phyloP scores from a whole-genome alignment of 805 yeast genomes.

The Tetrapisispora arboricola region DNA sequence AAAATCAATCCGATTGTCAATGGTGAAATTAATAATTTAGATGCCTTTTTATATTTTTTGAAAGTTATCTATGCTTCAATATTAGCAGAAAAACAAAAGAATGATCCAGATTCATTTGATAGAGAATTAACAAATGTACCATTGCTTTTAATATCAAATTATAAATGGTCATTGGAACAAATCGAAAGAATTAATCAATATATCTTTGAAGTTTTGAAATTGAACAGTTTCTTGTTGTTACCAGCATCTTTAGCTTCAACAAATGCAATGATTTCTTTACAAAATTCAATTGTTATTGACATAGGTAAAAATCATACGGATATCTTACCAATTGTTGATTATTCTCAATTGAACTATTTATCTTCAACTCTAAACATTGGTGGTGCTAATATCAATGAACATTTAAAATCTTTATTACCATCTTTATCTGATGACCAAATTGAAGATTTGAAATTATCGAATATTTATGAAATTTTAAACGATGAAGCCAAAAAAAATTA shows the following conservation, averaged over 20 bases:
- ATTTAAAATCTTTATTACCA: slow-evolving; percentile 47
- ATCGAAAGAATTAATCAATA: slow-evolving; percentile 65
- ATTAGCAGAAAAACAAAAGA: slow-evolving; percentile 16
- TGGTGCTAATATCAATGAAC: slow-evolving; percentile 50
- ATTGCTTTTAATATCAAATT: slow-evolving; percentile 53
- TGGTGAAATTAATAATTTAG: slow-evolving; percentile 56
- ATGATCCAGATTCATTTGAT: slow-evolving; percentile 21
- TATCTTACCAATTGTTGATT: slow-evolving; percentile 70
- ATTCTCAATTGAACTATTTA: slow-evolving; percentile 49
- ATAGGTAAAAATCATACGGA: slow-evolving; percentile 70
- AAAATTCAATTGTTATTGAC: slow-evolving; percentile 67
- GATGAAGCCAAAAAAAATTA: slow-evolving; percentile 54
- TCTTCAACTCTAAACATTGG: slow-evolving; percentile 44
- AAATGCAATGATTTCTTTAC: slow-evolving; percentile 59
- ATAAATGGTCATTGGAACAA: slow-evolving; percentile 58
- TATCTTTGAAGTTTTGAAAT: slow-evolving; percentile 60
- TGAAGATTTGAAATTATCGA: slow-evolving; percentile 63
- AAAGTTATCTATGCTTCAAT: slow-evolving; percentile 41
- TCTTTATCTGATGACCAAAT: slow-evolving; percentile 46
- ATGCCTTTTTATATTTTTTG: slow-evolving; percentile 56
- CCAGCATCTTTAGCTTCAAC: slow-evolving; percentile 61
- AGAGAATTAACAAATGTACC: slow-evolving; percentile 44
- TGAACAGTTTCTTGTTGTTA: slow-evolving; percentile 61
- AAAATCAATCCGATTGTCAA: slow-evolving; percentile 50
- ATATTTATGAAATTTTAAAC: slow-evolving; percentile 69